Evolutionary conservation across 306 rosid genomes (phyloP), one percentile per base, ranked within the genome.

Genomic region (Cyclanthera cordifolia): DNA sequence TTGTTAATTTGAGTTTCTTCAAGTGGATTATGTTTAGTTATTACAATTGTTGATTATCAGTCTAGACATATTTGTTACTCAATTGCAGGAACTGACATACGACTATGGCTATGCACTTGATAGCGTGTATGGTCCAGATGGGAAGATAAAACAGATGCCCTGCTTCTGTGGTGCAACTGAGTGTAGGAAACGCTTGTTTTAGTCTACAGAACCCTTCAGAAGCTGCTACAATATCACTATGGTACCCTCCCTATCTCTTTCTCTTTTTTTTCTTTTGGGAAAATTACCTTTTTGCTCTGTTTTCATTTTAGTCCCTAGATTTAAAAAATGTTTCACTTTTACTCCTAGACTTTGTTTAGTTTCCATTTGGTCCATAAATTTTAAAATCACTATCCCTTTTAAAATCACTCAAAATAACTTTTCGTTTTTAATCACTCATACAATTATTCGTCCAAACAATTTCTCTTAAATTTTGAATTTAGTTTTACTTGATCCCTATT

Each of bases 91-190:
- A 69, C 81, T 94, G 80, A 83, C 97, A 0, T 94, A 94, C 59
- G 99, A 94, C 80, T 94, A 94, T 58, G 99, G 99, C 27, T 90
- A 94, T 51, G 95, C 81, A 11, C 91, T 90, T 30, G 96, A 94
- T 73, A 93, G 99, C 13, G 99, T 93, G 30, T 66, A 76, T 48
- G 95, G 81, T 41, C 74, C 95, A 1, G 86, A 87, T 69, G 97
- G 97, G 63, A 88, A 88, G 81, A 67, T 90, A 20, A 83, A 79
- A 74, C 79, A 90, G 86, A 81, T 90, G 97, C 10, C 72, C 1
- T 94, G 99, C 78, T 91, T 77, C 66, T 94, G 99, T 63, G 99
- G 99, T 57, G 95, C 99, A 15, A 19, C 84, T 6, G 96, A 81
- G 52, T 94, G 99, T 74, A 85, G 79, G 78, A 86, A 78, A 75